phyloP scores from a whole-genome alignment of 768 basidiomycete genomes.

The Amanita pallidorosea region DNA sequence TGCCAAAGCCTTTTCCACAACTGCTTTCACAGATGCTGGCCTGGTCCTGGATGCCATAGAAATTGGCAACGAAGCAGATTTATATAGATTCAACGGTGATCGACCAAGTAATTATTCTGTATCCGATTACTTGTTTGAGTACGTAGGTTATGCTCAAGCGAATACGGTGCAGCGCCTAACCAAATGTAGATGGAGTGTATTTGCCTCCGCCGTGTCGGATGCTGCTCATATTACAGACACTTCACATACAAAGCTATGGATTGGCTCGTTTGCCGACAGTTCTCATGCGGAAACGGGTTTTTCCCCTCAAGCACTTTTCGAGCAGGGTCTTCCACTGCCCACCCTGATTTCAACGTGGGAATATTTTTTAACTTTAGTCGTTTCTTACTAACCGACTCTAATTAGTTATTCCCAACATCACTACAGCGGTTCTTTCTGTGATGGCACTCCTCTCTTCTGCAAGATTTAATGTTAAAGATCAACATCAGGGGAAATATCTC shows the following conservation, averaged over 20 bases:
- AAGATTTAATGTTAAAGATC: constrained; percentile 57
- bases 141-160: constrained; percentile 11
- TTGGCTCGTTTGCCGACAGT: constrained; percentile 37
- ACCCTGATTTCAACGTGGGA: constrained; percentile 41
- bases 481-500: constrained; percentile 48
- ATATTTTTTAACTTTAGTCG: neutral
- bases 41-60: constrained; percentile 48
- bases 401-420: constrained; percentile 44
- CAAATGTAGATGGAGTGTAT: constrained; percentile 36
- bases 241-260: constrained; percentile 36
- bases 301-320: constrained; percentile 52
- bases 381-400: neutral
- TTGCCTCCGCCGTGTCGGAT: constrained; percentile 37
- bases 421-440: constrained; percentile 55
- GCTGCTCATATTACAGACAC: constrained; percentile 24
- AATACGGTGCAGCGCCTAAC: neutral
- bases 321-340: constrained; percentile 42
- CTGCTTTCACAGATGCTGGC: constrained; percentile 24
- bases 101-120: constrained; percentile 28
- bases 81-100: constrained; percentile 36
- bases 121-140: constrained; percentile 40
- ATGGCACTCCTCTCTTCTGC: constrained; percentile 42
- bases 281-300: constrained; percentile 37
- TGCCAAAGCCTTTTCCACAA: constrained; percentile 33
- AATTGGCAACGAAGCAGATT: constrained; percentile 52